Evolutionary conservation across 225 moss, liverwort and hornwort genomes (phyloP).

Genomic region (Sphagnum tenellum): DNA sequence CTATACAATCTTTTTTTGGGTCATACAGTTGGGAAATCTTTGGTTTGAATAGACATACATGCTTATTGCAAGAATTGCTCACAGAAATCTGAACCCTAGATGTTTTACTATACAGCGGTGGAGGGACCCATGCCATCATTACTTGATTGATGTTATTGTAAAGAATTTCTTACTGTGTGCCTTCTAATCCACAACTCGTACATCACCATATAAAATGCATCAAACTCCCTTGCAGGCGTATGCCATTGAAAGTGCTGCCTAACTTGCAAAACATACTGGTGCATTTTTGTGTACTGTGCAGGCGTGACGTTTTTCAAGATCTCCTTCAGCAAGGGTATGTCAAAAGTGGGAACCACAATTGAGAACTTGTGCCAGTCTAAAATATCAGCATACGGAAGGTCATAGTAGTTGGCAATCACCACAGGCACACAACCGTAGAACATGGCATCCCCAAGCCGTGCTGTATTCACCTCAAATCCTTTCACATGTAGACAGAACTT

Average conservation of each 20-base stretch:
- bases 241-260: conserved; percentile 43
- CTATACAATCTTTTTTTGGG: too few species aligned
- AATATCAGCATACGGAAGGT: conserved; percentile 26
- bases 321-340: conserved; percentile 25
- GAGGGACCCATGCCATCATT: too few species aligned
- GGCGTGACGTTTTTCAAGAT: conserved; percentile 17
- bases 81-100: too few species aligned
- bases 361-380: conserved; percentile 28
- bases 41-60: too few species aligned
- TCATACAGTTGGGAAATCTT: too few species aligned
- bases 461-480: conserved; percentile 45
- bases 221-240: conserved; percentile 10
- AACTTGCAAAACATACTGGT: conserved; percentile 23
- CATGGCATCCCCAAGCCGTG: conserved; percentile 31
- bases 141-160: too few species aligned
- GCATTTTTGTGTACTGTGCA: conserved; percentile 17
- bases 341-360: conserved; percentile 12
- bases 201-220: conserved; percentile 39
- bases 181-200: conserved; percentile 20
- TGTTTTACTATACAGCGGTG: too few species aligned
- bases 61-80: too few species aligned
- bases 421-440: conserved; percentile 37
- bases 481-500: conserved; percentile 42
- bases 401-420: conserved; percentile 31
- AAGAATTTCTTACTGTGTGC: too few species aligned